Percentiles rank a stretch among this genome's conserved stretches.
Evolutionary conservation across 1,284 basidiomycete species (phyloP).

Genomic region (Apiotrichum mycotoxinovorans): DNA sequence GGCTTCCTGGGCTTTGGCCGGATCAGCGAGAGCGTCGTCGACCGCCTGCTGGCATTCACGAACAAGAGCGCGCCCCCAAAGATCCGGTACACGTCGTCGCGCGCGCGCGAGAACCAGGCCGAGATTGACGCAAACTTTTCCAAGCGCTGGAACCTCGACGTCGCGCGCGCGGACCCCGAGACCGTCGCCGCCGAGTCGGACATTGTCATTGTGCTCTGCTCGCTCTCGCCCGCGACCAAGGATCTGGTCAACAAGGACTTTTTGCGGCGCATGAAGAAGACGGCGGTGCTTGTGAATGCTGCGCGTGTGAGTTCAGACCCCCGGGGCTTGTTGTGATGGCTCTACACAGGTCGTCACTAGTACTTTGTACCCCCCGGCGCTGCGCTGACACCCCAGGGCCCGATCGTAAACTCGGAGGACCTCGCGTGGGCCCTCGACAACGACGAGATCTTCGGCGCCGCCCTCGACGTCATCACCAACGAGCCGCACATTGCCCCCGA

Average conservation of each 20-base stretch:
- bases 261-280: conserved; percentile 77
- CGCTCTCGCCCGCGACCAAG: conserved; percentile 67
- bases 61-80: conserved; percentile 43
- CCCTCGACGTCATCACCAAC: conserved; percentile 87
- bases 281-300: conserved; percentile 73
- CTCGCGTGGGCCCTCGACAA: conserved; percentile 72
- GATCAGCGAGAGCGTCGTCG: conserved; percentile 75
- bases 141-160: conserved; percentile 54
- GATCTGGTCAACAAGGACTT: conserved; percentile 71
- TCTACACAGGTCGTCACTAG: too few species aligned
- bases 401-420: conserved; percentile 83
- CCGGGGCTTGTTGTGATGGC: not conserved
- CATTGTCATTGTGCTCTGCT: conserved; percentile 76
- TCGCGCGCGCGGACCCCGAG: conserved; percentile 61
- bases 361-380: too few species aligned
- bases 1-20: conserved; percentile 94
- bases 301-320: conserved; percentile 62
- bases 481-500: conserved; percentile 73
- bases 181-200: conserved; percentile 71
- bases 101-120: conserved; percentile 39
- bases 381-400: conserved; percentile 44
- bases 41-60: conserved; percentile 71
- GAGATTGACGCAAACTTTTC: conserved; percentile 59
- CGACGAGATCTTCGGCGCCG: conserved; percentile 83
- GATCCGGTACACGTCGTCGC: conserved; percentile 39